Evolutionary conservation across 2,329 filamentous ascomycete species (phyloP), one percentile per base, ranked within the genome.

Genomic region (Diaporthe citriasiana): DNA sequence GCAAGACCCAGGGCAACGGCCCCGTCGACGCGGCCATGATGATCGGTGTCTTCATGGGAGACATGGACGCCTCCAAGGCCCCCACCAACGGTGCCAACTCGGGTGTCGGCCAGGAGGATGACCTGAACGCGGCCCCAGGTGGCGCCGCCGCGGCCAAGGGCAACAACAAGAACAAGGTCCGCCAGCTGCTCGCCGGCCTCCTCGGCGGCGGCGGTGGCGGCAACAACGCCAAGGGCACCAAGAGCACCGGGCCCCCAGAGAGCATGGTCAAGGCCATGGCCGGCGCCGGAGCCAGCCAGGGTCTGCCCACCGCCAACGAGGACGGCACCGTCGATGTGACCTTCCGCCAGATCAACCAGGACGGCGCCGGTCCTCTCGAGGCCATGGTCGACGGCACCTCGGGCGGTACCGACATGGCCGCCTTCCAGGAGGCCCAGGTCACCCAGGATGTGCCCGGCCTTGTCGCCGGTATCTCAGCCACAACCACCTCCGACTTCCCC

Each of bases 291-390:
- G 82, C 86, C 15, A 76, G 80, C 4, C 79, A 79, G 25, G 87
- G 88, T 73, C 80, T 90, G n/a, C 89, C 89, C 8, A 90, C 89
- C n/a, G 85, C 84, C 74, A 81, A 83, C 35, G 87, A 89, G 75
- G 85, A 88, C 63, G 89, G 89, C 74, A 85, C 84, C 13, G 83
- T 90, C 81, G 85, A 83, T 65, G 87, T 90, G 86, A 89, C 85
- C 76, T 89, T 87, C 83, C 89, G 89, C 78, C 89, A 90, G 71
- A 87, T 90, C 82, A 90, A 90, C 84, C 88, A 90, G 81, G 89
- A 90, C 77, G 89, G 89, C 57, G 88, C 88, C 1, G 89, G 89
- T 22, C 88, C 88, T 1, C 82, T 90, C 30, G 86, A 83, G 60
- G 88, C 88, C 25, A 82, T 83, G 72, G 84, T 90, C 69, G 88